Conservation (phyloP, 495 filamentous ascomycete species). For the Pseudoneurospora amorphoporcata region DNA sequence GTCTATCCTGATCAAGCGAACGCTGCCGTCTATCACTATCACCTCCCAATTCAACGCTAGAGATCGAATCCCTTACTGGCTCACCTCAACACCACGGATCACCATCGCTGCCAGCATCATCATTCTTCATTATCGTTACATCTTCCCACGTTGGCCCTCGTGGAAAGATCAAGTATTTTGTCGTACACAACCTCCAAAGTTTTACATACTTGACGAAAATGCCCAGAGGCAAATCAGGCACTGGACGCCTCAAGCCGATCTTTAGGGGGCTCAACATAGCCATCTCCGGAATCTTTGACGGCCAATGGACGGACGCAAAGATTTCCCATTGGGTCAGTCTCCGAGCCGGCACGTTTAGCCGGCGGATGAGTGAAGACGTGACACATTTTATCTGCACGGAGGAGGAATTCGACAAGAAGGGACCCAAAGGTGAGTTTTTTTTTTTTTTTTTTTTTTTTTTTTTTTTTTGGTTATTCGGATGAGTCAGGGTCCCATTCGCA, state of each 20-base stretch:
- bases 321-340: conserved; percentile 23
- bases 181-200: neutral
- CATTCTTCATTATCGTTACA: neutral
- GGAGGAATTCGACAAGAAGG: conserved; percentile 18
- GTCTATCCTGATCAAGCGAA: neutral
- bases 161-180: neutral
- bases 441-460: neutral
- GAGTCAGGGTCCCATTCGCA: neutral
- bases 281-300: conserved; percentile 20
- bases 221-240: neutral
- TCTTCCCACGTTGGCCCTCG: neutral
- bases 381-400: conserved; percentile 29
- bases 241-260: conserved; percentile 11
- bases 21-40: neutral
- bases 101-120: neutral
- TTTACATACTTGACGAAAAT: neutral
- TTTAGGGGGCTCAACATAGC: conserved; percentile 21
- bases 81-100: neutral
- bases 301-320: conserved; percentile 19
- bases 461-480: neutral
- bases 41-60: neutral
- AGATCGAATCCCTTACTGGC: neutral
- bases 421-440: neutral
- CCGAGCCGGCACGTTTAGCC: conserved; percentile 16
- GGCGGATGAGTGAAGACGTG: conserved; percentile 12